Evolutionary conservation across 2,329 filamentous ascomycete species (phyloP).

Genomic region (Ophiosphaerella herpotricha): DNA sequence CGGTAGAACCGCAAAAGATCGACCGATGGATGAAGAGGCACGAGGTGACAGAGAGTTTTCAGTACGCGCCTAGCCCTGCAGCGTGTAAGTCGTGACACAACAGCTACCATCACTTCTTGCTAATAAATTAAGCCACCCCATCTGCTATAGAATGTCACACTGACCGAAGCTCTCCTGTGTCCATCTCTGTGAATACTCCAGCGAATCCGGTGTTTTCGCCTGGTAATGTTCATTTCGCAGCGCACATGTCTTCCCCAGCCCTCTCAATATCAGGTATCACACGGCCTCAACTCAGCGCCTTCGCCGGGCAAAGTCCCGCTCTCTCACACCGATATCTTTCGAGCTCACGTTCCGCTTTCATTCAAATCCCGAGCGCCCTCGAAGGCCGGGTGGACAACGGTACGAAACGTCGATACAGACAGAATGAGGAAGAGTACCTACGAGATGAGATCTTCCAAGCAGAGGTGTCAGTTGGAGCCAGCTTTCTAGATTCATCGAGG

Average conservation of each 20-base stretch:
- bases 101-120: neutral
- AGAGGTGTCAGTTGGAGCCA: too few species aligned
- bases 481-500: too few species aligned
- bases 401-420: too few species aligned
- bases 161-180: constrained; percentile 13
- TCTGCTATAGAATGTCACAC: constrained; percentile 19
- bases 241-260: constrained; percentile 15
- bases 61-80: constrained; percentile 22
- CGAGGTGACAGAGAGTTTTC: constrained; percentile 10
- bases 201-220: constrained; percentile 5
- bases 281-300: constrained; percentile 15
- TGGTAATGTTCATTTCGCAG: neutral
- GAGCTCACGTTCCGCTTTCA: neutral
- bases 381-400: too few species aligned
- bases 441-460: too few species aligned
- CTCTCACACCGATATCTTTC: constrained; percentile 12
- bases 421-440: too few species aligned
- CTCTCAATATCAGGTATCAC: constrained; percentile 22
- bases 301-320: constrained; percentile 21
- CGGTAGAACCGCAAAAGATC: constrained; percentile 23
- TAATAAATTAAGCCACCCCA: constrained; percentile 20
- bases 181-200: constrained; percentile 7
- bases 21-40: constrained; percentile 28
- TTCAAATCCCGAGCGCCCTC: too few species aligned
- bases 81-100: constrained; percentile 16